Evolutionary conservation across 352 stramenopile genomes (phyloP).

Genomic region (Pythium dissotocum): DNA sequence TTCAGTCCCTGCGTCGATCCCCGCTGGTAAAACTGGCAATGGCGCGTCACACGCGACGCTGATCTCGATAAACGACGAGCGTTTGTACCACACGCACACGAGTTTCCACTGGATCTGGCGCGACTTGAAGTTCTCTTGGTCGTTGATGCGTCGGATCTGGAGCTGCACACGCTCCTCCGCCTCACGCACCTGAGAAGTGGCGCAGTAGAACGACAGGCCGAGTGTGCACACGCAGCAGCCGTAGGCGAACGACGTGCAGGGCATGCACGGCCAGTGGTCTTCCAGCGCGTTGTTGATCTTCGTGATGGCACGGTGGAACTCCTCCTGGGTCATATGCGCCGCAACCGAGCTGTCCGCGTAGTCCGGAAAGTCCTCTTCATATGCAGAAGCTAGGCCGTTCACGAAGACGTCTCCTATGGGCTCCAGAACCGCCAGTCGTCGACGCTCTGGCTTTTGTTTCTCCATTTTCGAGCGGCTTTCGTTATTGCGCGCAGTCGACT

Average conservation of each 20-base stretch:
- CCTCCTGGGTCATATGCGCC: constrained; percentile 53
- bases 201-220: constrained; percentile 81
- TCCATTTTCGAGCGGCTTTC: constrained; percentile 2
- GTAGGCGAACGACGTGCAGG: constrained; percentile 78
- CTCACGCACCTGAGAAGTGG: constrained; percentile 69
- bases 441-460: constrained; percentile 11
- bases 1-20: background rate
- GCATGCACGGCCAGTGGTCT: constrained; percentile 86
- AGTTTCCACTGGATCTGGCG: constrained; percentile 67
- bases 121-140: constrained; percentile 56
- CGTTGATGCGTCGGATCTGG: constrained; percentile 74
- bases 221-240: constrained; percentile 83
- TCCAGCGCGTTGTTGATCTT: constrained; percentile 83
- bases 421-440: constrained; percentile 49
- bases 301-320: constrained; percentile 60
- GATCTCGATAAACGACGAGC: constrained; percentile 72
- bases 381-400: constrained; percentile 73
- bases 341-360: constrained; percentile 35
- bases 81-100: constrained; percentile 68
- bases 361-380: constrained; percentile 75
- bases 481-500: background rate
- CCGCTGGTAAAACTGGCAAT: constrained; percentile 9
- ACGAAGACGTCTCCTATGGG: constrained; percentile 77
- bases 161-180: constrained; percentile 62
- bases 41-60: constrained; percentile 25